phyloP scores from a whole-genome alignment of 768 basidiomycete species.

The Pleurotus sapidus region DNA sequence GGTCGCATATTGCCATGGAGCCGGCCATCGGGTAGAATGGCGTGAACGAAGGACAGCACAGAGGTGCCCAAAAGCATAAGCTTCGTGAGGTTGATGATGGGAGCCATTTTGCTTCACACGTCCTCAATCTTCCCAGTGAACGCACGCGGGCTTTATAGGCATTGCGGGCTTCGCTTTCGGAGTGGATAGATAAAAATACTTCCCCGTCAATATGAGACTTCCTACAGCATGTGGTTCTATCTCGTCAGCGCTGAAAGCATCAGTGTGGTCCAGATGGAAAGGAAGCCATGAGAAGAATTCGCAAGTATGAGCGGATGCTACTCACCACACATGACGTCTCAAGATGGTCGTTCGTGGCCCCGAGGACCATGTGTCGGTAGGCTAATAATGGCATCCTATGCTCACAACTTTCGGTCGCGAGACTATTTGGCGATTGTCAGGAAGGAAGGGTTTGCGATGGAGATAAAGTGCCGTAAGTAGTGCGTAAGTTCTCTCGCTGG shows the following conservation, averaged over 20 bases:
- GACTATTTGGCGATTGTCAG: not conserved
- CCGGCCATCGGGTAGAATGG: conserved; percentile 35
- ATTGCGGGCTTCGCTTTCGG: conserved; percentile 3
- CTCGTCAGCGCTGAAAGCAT: not conserved
- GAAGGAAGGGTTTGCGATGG: not conserved
- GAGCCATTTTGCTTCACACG: not conserved
- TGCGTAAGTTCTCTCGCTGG: not conserved
- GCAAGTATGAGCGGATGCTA: not conserved
- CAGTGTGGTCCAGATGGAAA: not conserved
- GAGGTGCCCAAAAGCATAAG: conserved; percentile 17
- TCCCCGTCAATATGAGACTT: not conserved
- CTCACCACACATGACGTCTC: not conserved
- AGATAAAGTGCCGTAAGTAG: not conserved
- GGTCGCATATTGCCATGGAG: conserved; percentile 39
- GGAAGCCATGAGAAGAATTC: conserved; percentile 1
- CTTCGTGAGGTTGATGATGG: conserved; percentile 17
- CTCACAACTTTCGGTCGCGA: not conserved
- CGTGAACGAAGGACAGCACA: conserved; percentile 18
- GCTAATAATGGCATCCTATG: not conserved
- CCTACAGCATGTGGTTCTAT: conserved; percentile 4
- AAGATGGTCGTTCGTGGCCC: not conserved
- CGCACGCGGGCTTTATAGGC: too few species aligned
- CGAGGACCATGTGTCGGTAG: too few species aligned
- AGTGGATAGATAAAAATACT: not conserved
- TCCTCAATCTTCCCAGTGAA: not conserved